Evolutionary conservation across 129 eudicot genomes (phyloP).

Genomic region (Pseudognaphalium luteoalbum): DNA sequence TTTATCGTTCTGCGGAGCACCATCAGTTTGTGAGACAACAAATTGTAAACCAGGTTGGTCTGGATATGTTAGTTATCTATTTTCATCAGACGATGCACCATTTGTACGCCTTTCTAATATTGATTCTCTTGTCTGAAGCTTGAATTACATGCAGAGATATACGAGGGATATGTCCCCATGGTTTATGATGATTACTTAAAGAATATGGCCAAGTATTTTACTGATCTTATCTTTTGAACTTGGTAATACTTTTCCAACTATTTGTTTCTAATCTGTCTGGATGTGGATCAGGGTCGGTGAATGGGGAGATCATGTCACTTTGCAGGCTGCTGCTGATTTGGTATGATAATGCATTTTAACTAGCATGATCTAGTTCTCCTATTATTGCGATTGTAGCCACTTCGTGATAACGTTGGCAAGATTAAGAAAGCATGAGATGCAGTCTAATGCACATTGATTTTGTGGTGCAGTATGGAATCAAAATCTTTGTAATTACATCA

Average conservation of each 20-base stretch:
- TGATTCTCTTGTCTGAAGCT: constrained; percentile 42
- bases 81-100: constrained; percentile 5
- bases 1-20: constrained; percentile 89
- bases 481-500: constrained; percentile 83
- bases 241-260: constrained; percentile 15
- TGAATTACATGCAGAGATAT: constrained; percentile 64
- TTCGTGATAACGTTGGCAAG: neutral
- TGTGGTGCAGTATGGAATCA: constrained; percentile 79
- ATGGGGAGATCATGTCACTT: constrained; percentile 99
- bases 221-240: constrained; percentile 18
- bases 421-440: constrained; percentile 15
- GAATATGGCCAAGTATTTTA: constrained; percentile 83
- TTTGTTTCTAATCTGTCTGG: constrained; percentile 20
- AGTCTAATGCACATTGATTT: constrained; percentile 22
- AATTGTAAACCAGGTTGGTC: constrained; percentile 80
- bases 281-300: constrained; percentile 65
- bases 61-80: neutral
- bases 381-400: neutral
- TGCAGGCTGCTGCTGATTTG: constrained; percentile 98
- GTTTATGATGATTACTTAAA: constrained; percentile 67
- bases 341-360: constrained; percentile 31
- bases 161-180: constrained; percentile 97
- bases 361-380: neutral
- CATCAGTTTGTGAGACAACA: constrained; percentile 87
- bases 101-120: constrained; percentile 6